Evolutionary conservation across 2,329 filamentous ascomycete genomes (phyloP).

Genomic region (Chaetothyriales sp.): DNA sequence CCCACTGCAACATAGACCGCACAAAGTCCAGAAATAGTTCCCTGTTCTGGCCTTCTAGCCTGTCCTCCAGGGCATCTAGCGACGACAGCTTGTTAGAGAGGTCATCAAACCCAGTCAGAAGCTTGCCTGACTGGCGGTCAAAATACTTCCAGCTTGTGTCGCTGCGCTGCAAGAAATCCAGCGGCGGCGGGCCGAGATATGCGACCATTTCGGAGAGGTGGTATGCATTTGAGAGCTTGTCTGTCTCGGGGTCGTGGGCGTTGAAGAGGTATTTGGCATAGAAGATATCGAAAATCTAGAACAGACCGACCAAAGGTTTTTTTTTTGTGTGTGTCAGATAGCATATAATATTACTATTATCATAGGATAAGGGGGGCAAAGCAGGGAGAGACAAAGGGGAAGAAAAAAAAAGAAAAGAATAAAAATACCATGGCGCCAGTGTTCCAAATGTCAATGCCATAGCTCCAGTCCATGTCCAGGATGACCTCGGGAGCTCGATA

Average conservation of each 20-base stretch:
- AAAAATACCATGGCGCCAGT: conserved; percentile 18
- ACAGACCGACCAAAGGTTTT: no score
- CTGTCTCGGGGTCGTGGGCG: background rate
- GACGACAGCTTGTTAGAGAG: background rate
- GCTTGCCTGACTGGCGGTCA: background rate
- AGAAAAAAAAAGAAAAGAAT: background rate
- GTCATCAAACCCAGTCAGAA: background rate
- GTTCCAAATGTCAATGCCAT: conserved; percentile 21
- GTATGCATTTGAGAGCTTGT: conserved; percentile 1
- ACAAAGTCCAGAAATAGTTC: conserved; percentile 21
- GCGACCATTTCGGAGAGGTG: conserved; percentile 3
- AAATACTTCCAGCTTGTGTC: background rate
- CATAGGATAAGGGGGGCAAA: no score
- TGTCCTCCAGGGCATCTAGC: conserved; percentile 5
- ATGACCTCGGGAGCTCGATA: conserved; percentile 22
- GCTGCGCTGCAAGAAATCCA: conserved; percentile 1
- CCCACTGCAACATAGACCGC: conserved; percentile 22
- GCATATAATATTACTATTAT: no score
- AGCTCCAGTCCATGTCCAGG: conserved; percentile 19
- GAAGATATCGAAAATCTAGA: background rate
- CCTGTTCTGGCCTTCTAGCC: conserved; percentile 19
- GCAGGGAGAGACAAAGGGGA: no score
- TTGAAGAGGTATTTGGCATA: conserved; percentile 1
- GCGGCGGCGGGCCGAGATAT: background rate
- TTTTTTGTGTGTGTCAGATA: no score